Base-by-base conservation (phyloP, 1,284 basidiomycete species). In the Microbotryum saponariae region DNA sequence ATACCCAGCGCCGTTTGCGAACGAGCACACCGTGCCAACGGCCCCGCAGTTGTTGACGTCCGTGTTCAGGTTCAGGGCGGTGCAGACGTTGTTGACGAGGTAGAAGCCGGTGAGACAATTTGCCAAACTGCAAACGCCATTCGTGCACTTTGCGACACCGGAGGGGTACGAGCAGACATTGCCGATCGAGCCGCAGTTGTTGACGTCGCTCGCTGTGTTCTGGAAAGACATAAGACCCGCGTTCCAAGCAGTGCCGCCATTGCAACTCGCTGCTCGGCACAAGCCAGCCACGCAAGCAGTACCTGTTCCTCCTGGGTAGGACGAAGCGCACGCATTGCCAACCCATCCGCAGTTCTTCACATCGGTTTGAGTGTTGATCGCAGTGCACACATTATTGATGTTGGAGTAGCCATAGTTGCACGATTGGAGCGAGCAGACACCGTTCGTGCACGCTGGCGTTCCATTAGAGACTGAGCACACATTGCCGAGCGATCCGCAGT, bases 1-100 rank as follows among this genome's bases (percentile, higher is more conserved):
- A 50, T 31, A 42, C 18, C 56, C 62, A 23, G 23, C 29, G 4
- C 59, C 58, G 47, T 56, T 58, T 45, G 62, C 31, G 7, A 51
- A 49, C 10, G 59, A n/a, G 62, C 65, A 67, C 14, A 57, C 51
- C 12, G 51, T 62, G 29, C 62, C 62, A 25, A 48, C 5, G 2
- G 44, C 8, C 16, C 65, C 65, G 60, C 65, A 67, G 59, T 62
- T 67, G 51, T 46, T 54, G 31, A 60, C 59, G 47, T 67, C 60
- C 7, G 42, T 56, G 14, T 29, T 12, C 7, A 27, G 33, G 50
- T 59, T 27, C 37, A 42, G 37, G 14, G 37, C 37, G 27, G 51
- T 52, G 51, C 51, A 52, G 31, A 29, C 51, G 27, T 52, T 52
- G 51, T 8, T 33, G 51, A 52, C 51, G 51, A 33, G 25, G 8